These are phyloP conservation scores for Rubia tinctorum DNA, from an alignment of 305 asterid genomes.

Conservation along the genomic window DNA sequence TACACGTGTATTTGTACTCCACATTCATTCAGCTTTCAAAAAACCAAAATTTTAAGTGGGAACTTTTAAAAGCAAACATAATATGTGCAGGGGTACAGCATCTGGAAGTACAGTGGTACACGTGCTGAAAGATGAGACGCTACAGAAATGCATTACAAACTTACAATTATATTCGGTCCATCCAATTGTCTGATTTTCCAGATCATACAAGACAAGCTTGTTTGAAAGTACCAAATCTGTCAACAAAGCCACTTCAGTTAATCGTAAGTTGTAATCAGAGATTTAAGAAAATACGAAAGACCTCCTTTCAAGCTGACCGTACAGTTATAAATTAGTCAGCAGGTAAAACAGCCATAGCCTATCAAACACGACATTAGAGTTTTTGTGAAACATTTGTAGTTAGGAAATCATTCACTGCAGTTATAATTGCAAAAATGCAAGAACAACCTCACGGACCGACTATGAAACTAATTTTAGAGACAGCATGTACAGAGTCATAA, in stretches of 20 bases:
- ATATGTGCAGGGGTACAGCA: background rate
- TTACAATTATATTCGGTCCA: conserved; percentile 99
- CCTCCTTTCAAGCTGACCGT: background rate
- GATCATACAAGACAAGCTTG: conserved; percentile 91
- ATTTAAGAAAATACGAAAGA: background rate
- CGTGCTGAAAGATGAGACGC: background rate
- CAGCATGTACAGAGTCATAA: background rate
- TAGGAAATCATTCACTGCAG: background rate
- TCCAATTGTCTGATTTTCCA: conserved; percentile 90
- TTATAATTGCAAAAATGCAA: background rate
- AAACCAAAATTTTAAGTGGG: background rate
- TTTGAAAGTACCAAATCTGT: conserved; percentile 95
- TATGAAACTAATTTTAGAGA: background rate
- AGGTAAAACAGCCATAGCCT: background rate
- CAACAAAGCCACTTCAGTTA: conserved; percentile 20
- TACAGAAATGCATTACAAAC: conserved; percentile 20
- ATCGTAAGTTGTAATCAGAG: background rate
- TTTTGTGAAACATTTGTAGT: background rate
- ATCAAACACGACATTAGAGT: background rate
- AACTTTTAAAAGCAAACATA: background rate
- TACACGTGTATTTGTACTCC: background rate
- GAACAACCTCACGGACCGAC: background rate
- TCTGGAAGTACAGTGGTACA: background rate
- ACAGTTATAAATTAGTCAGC: background rate
- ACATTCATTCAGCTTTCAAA: too few species aligned